phyloP scores from a whole-genome alignment of 192 early-diverging fungal genomes.

The Coemansia sp. region DNA sequence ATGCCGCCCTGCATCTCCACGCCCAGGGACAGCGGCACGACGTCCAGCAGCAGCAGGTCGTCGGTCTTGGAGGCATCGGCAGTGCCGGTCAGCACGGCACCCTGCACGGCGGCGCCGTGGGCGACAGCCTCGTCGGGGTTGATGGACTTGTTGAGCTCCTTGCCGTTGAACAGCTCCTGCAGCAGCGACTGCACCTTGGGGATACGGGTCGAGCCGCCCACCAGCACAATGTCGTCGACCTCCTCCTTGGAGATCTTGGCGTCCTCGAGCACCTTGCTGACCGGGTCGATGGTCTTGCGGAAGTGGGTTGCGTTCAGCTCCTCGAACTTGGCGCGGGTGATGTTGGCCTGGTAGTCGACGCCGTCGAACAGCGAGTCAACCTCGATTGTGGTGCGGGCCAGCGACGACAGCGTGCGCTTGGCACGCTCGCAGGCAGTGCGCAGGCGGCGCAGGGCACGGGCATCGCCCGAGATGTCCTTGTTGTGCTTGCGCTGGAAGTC shows the following conservation, averaged over 20 bases:
- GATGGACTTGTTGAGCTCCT: slow-evolving; percentile 81
- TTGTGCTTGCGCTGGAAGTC: slow-evolving; percentile 69
- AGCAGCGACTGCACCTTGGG: slow-evolving; percentile 85
- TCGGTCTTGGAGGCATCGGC: slow-evolving; percentile 62
- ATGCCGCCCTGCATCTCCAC: slow-evolving; percentile 83
- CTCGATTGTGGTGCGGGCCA: slow-evolving; percentile 67
- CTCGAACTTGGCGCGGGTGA: slow-evolving; percentile 81
- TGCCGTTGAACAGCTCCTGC: slow-evolving; percentile 74
- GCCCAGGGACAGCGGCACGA: slow-evolving; percentile 80
- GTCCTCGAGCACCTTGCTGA: slow-evolving; percentile 72
- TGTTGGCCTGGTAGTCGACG: slow-evolving; percentile 69
- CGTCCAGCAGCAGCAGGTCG: slow-evolving; percentile 79
- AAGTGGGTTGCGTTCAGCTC: slow-evolving; percentile 67
- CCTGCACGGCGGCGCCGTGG: slow-evolving; percentile 91
- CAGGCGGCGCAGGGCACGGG: slow-evolving; percentile 71
- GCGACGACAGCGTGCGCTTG: slow-evolving; percentile 73
- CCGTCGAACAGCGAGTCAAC: slow-evolving; percentile 76
- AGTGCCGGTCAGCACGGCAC: slow-evolving; percentile 69
- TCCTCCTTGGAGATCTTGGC: slow-evolving; percentile 71
- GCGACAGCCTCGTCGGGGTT: slow-evolving; percentile 97
- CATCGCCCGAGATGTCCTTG: slow-evolving; percentile 69
- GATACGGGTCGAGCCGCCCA: slow-evolving; percentile 91
- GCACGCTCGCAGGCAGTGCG: slow-evolving; percentile 74
- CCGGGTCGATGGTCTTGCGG: slow-evolving; percentile 69
- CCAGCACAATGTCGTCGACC: slow-evolving; percentile 77